Percentiles rank a stretch among this genome's conserved stretches.
These are phyloP conservation scores for Salvia hispanica DNA, from an alignment of 257 asterid species.

Conservation along the genomic window DNA sequence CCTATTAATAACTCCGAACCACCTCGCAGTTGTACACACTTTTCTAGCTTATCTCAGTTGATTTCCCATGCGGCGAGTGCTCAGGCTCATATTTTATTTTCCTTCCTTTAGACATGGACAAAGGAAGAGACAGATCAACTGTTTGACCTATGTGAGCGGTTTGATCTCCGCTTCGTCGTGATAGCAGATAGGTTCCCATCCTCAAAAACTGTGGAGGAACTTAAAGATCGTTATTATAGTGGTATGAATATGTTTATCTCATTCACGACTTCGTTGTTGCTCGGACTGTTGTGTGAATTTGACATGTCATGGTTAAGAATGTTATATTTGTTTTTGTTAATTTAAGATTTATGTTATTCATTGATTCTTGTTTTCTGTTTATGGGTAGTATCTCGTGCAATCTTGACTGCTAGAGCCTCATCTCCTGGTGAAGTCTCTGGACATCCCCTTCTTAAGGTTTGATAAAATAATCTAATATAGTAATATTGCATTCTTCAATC, in stretches of 20 bases:
- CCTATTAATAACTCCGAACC: conserved; percentile 1
- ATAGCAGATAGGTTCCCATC: conserved; percentile 91
- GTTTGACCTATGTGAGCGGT: conserved; percentile 85
- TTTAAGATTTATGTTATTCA: neutral
- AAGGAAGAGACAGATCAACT: conserved; percentile 92
- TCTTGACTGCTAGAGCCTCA: conserved; percentile 74
- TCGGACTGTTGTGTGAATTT: conserved; percentile 21
- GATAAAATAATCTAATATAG: neutral
- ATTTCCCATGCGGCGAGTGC: conserved; percentile 27
- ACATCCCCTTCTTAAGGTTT: conserved; percentile 79
- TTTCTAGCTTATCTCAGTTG: conserved; percentile 23
- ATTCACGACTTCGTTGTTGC: conserved; percentile 15
- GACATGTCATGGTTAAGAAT: conserved; percentile 4
- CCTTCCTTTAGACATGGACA: conserved; percentile 72
- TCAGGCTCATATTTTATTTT: conserved; percentile 28
- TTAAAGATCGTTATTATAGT: conserved; percentile 81
- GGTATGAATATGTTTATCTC: conserved; percentile 46
- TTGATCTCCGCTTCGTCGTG: conserved; percentile 87
- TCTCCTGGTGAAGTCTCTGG: conserved; percentile 67
- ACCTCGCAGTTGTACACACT: neutral
- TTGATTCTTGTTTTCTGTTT: conserved; percentile 7
- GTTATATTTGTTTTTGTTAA: conserved; percentile 17
- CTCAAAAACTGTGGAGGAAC: conserved; percentile 83
- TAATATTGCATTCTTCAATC: conserved; percentile 9
- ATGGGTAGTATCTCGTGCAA: conserved; percentile 61